Evolutionary conservation across 495 filamentous ascomycete genomes (phyloP), one percentile per base, ranked within the genome.

Genomic region (Oidiodendron maius): DNA sequence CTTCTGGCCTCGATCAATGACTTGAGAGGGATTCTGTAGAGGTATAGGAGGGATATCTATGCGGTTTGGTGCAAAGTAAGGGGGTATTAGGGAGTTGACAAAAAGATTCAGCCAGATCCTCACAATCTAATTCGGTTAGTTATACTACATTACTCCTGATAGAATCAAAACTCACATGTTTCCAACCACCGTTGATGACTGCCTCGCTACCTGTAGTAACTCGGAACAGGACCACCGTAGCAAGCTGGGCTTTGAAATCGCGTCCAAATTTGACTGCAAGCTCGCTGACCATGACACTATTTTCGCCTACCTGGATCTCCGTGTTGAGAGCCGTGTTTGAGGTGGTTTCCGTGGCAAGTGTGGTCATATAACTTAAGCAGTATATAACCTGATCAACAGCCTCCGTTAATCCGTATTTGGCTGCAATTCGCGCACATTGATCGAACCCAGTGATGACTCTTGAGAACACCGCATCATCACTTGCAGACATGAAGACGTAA

Each of bases 231-330:
- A 97, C 89, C 43, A 96, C 81, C 34, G 89, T 95, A 20, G 94
- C 94, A 46, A 97, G 67, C 63, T 97, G 91, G 25, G 91, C 91
- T 59, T 89, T 84, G 63, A 91, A 89, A 59, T 99, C 91, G 48
- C 91, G 75, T 20, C 93, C 93, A 68, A 99, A 95, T 61, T 91
- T 91, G 54, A 99, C 93, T 44, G 93, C 93, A 46, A 96, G 75
- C 71, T 99, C 91, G 62, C 93, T 97, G 57, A 99, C 93, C 93
- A 99, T 99, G 22, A 99, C 89, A 56, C 84, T 95, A 63, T 86
- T 91, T 57, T 89, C 82, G 0, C 83, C 89, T 36, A 82, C 89
- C 62, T 97, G 91, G 10, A 99, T 86, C 68, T 97, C 91, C 0
- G 94, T 99, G 60, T 99, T 99, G 16, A 99, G 77, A 10, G 82